phyloP scores from a whole-genome alignment of 805 yeast genomes.

The Lipomyces orientalis region DNA sequence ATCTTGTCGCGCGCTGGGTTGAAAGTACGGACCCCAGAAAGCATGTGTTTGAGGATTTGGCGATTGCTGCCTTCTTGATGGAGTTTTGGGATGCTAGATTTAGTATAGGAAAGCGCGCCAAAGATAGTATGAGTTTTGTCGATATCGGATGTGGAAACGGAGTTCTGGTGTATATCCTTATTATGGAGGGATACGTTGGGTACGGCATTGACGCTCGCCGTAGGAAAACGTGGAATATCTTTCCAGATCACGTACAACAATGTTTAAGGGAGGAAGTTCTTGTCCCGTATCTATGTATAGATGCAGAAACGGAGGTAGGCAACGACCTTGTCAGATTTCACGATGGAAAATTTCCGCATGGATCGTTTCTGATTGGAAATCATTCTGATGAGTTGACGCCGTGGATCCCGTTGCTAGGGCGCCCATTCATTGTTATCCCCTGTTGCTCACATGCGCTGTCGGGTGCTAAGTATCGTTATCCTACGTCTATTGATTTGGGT shows the following conservation, averaged over 20 bases:
- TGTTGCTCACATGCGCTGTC: constrained; percentile 90
- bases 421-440: constrained; percentile 88
- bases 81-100: constrained; percentile 78
- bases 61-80: constrained; percentile 91
- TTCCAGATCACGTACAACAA: constrained; percentile 66
- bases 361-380: constrained; percentile 88
- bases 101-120: constrained; percentile 44
- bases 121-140: constrained; percentile 54
- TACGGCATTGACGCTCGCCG: constrained; percentile 87
- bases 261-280: constrained; percentile 75
- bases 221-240: constrained; percentile 84
- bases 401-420: constrained; percentile 87
- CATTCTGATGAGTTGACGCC: constrained; percentile 95
- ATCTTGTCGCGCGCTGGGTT: constrained; percentile 81
- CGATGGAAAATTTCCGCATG: constrained; percentile 54
- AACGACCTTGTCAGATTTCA: constrained; percentile 13
- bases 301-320: not conserved
- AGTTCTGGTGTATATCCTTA: constrained; percentile 72
- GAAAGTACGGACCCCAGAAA: constrained; percentile 94
- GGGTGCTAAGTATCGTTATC: constrained; percentile 74
- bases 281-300: constrained; percentile 57
- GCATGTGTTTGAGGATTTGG: constrained; percentile 95
- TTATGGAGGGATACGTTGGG: constrained; percentile 81
- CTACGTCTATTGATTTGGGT: constrained; percentile 37
- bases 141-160: constrained; percentile 98